These are phyloP conservation scores for Boletus sp. DNA, from an alignment of 768 basidiomycete species.

Conservation along the genomic window DNA sequence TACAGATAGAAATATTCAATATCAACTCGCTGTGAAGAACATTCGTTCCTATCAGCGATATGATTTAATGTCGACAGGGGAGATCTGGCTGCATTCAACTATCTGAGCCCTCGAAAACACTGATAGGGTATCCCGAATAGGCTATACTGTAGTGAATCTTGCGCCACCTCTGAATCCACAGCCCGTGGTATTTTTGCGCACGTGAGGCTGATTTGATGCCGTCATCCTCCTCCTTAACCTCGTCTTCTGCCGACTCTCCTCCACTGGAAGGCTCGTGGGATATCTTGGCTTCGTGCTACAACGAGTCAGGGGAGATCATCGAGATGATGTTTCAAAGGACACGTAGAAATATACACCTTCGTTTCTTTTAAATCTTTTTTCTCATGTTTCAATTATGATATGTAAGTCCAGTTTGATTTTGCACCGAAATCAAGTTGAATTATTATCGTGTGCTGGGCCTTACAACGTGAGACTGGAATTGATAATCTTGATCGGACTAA, in stretches of 20 bases:
- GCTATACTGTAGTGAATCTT: slow-evolving; percentile 1
- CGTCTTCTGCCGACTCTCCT: too few species aligned
- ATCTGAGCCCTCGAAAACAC: background rate
- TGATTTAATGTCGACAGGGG: background rate
- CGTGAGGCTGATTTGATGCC: slow-evolving; percentile 4
- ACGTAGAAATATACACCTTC: background rate
- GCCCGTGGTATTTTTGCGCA: too few species aligned
- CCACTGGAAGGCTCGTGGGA: too few species aligned
- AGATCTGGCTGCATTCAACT: background rate
- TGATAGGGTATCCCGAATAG: background rate
- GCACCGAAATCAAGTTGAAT: background rate
- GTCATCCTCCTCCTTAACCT: background rate
- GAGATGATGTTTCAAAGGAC: too few species aligned
- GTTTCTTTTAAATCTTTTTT: background rate
- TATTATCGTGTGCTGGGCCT: background rate
- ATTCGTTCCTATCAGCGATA: too few species aligned
- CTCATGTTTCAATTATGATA: background rate
- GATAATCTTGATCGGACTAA: background rate
- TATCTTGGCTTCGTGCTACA: slow-evolving; percentile 7
- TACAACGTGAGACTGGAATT: too few species aligned
- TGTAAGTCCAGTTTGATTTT: background rate
- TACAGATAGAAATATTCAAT: too few species aligned
- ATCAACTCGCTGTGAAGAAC: too few species aligned
- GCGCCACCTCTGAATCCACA: background rate
- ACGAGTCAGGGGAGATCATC: background rate